These are phyloP conservation scores for Lactarius deliciosus DNA, from an alignment of 768 basidiomycete species.

Conservation along the genomic window DNA sequence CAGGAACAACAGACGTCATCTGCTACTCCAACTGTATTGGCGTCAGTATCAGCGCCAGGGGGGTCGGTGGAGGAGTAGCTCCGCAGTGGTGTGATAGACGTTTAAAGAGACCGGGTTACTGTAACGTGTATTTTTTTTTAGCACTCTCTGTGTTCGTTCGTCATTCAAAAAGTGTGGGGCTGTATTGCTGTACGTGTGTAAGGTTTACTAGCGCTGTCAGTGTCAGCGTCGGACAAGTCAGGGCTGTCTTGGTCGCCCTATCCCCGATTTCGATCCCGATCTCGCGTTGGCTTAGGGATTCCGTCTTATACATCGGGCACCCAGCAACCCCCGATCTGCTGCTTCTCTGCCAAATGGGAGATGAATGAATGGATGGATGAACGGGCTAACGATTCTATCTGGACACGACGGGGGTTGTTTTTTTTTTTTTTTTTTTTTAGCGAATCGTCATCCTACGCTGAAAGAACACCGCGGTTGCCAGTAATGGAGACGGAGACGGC, in stretches of 20 bases:
- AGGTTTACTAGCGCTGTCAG: neutral
- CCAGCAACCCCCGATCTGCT: neutral
- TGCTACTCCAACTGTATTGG: neutral
- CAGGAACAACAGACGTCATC: neutral
- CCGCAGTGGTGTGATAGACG: neutral
- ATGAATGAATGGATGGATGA: too few species aligned
- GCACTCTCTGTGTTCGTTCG: too few species aligned
- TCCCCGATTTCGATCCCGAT: slow-evolving; percentile 3
- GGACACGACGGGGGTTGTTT: neutral
- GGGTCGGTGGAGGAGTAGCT: neutral
- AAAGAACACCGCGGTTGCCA: neutral
- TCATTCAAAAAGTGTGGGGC: too few species aligned
- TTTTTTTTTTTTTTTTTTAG: neutral
- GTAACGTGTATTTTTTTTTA: neutral
- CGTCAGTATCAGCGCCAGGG: neutral
- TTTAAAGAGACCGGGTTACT: neutral
- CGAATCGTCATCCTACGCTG: neutral
- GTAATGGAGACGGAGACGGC: neutral
- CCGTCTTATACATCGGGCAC: neutral
- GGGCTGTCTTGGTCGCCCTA: too few species aligned
- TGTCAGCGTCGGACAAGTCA: neutral
- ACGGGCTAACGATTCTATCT: neutral
- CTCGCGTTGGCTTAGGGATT: neutral
- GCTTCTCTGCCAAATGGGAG: neutral
- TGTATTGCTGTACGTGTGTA: too few species aligned